Evolutionary conservation across 2,329 filamentous ascomycete genomes (phyloP), one percentile per base, ranked within the genome.

Genomic region (Hymenoscyphus albidus): DNA sequence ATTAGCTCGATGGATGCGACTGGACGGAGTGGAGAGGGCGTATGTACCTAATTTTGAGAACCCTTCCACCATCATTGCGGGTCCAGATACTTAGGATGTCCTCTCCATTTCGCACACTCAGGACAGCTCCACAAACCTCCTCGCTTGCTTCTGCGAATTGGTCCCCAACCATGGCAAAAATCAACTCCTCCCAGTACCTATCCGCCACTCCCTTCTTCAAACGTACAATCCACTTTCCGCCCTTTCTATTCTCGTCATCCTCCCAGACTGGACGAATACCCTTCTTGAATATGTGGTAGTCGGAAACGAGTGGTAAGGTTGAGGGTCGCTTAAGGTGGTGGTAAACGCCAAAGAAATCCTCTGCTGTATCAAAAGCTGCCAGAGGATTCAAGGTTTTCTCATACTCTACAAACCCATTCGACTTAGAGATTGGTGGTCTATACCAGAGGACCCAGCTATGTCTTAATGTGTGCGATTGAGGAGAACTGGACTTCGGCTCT

Each of bases 31-130:
- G 74, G 65, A 40, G 18, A 31, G 48, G 55, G 13, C 62, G 6
- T 51, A 54, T 87, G 72, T 85, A 96, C 90, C 94, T 89, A 74
- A 99, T 97, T 82, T 96, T 97, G 72, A 98, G 90, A 77, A 97
- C 96, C 73, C 92, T 88, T 68, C 93, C 92, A 56, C 93, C 94
- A 74, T 96, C 92, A 73, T 92, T 95, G 77, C 93, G 91, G 63
- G 93, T 96, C 95, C 95, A 99, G 75, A 99, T 93, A 80, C 93
- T 97, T 77, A 99, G 84, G 67, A 98, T 96, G 76, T 99, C 95
- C 80, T 99, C 95, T 55, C 93, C 94, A 74, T 93, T 96, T 68
- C 95, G 86, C 68, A 99, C 91, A 76, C 93, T 98, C 55, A 99
- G 84, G 38, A 99, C 95, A 62, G 91, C 92, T 66, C 95, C 95